phyloP scores from a whole-genome alignment of 495 filamentous ascomycete genomes.

The Podospora conica region DNA sequence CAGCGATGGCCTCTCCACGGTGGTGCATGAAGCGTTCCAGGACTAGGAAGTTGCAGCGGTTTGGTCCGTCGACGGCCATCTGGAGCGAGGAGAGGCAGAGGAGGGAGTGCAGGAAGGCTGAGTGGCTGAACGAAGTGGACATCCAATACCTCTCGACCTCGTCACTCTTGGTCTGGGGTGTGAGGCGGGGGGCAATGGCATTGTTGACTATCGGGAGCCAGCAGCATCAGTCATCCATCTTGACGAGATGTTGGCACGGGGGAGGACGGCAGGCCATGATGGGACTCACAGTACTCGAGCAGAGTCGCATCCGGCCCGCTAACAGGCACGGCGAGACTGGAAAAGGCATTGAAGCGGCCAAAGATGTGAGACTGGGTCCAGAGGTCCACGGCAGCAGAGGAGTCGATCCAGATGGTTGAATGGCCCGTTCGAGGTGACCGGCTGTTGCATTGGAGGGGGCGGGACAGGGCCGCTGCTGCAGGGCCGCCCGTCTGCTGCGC shows the following conservation, averaged over 20 bases:
- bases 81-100: conserved; percentile 15
- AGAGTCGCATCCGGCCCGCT: neutral
- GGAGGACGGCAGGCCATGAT: neutral
- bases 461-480: too few species aligned
- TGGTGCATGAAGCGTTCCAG: conserved; percentile 18
- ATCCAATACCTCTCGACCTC: conserved; percentile 12
- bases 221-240: neutral
- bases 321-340: neutral
- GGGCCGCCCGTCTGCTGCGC: too few species aligned
- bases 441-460: too few species aligned
- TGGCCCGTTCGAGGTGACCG: too few species aligned
- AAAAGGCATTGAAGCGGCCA: neutral
- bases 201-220: neutral
- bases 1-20: conserved; percentile 11
- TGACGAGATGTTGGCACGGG: neutral
- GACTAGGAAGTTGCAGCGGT: neutral
- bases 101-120: conserved; percentile 10
- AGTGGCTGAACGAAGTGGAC: conserved; percentile 8
- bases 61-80: conserved; percentile 6
- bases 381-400: too few species aligned
- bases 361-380: too few species aligned
- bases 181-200: conserved; percentile 4
- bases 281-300: conserved; percentile 14
- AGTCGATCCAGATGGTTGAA: too few species aligned
- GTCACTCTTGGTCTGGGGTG: neutral